Conservation (phyloP, 1,139 yeast genomes). For the Geotrichum candidum region DNA sequence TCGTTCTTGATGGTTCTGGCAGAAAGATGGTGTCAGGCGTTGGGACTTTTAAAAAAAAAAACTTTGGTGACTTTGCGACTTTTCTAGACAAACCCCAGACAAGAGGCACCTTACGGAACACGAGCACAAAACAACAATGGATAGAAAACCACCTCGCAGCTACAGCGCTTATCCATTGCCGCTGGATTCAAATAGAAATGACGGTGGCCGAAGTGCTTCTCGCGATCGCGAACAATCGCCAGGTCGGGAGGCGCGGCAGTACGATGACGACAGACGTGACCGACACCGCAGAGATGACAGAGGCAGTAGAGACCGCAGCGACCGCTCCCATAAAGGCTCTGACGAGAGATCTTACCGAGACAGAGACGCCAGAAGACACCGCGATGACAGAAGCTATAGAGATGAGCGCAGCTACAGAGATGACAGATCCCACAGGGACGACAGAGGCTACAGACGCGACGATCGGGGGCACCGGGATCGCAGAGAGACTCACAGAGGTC, state of each 20-base stretch:
- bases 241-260: conserved; percentile 7
- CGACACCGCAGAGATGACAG: conserved; percentile 2
- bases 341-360: not conserved
- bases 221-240: not conserved
- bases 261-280: not conserved
- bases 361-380: conserved; percentile 5
- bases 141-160: conserved; percentile 6
- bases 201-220: conserved; percentile 1
- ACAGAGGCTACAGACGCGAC: conserved; percentile 1
- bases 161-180: not conserved
- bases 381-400: not conserved
- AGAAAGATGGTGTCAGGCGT: not conserved
- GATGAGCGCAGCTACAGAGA: not conserved
- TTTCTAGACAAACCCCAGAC: not conserved
- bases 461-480: conserved; percentile 2
- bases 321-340: not conserved
- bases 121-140: not conserved
- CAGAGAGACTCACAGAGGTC: not conserved
- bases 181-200: not conserved
- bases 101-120: not conserved
- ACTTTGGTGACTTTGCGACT: not conserved
- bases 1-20: not conserved
- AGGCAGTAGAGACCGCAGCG: not conserved
- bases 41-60: not conserved
- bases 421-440: not conserved